Evolutionary conservation across 805 yeast genomes (phyloP), one percentile per base, ranked within the genome.

Genomic region (Ogataea siamensis): DNA sequence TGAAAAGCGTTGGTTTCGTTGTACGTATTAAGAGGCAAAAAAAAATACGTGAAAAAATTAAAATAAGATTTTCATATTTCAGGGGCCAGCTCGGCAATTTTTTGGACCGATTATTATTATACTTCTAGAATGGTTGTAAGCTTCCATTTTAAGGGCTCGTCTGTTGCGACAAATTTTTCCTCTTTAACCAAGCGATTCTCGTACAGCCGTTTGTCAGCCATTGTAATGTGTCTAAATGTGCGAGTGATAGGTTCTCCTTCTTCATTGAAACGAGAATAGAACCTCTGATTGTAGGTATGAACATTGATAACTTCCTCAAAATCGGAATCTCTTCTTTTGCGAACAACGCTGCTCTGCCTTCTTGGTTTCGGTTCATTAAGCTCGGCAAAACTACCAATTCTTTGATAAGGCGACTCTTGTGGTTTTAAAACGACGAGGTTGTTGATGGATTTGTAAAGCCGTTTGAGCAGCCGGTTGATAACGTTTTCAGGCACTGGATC

Each of bases 371-470:
- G 34, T 7, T 43, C 39, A 3, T 43, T 34, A 5, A 43, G 34
- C 32, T 50, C 54, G 3, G 58, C 58, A 50, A 51, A 57, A 37
- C 60, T 55, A 5, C 62, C 62, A n/a, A 57, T 52, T 14, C 51
- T 39, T 26, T 50, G 51, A 25, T 40, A 50, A 4, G 52, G 51
- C 6, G 57, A 43, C 4, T 46, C 49, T 8, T 48, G 41, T 15
- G 49, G 49, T 17, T 45, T 42, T 27, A 45, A 34, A 10, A 25
- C 29, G 7, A 48, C 43, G 12, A 53, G 46, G 30, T 55, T 46
- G 32, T 70, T 63, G 28, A 75, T 58, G 2, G 74, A 73, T 44
- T 67, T 68, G 53, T 72, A 73, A 7, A 74, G 55, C 31, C 67
- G 66, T 36, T 72, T 71, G 27, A 74, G 54, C 4, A 75, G 67